Evolutionary conservation across 495 filamentous ascomycete genomes (phyloP), one percentile per base, ranked within the genome.

Genomic region (Trypethelium eluteriae): DNA sequence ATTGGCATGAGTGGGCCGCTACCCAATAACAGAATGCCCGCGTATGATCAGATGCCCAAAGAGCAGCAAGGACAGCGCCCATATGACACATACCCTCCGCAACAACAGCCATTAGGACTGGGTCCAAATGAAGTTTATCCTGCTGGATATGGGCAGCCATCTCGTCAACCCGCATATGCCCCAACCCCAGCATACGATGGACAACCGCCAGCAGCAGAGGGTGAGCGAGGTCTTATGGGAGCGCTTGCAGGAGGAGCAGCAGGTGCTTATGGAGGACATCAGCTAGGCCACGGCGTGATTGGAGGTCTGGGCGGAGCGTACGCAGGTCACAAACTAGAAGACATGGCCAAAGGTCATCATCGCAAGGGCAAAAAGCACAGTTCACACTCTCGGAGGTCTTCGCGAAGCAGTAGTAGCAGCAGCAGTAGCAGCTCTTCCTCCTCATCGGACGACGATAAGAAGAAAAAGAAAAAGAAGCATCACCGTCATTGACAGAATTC

Each of bases 171-270:
- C 56, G 65, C 16, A 38, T 39, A 56, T 57, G 25, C 46, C 12
- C 16, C 47, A 67, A 62, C 62, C n/a, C 49, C 34, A 38, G 65
- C 12, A 25, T 46, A 39, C 36, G 11, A 3, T 59, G 18, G 41
- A 2, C 50, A 64, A 25, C 32, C 4, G 16, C 53, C 39, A 39
- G 70, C 68, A 34, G 57, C 35, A n/a, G 75, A 75, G 62, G 74
- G 73, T 39, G 75, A 77, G n/a, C 74, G 75, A 53, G 74, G 74
- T n/a, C 50, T 78, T 18, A 69, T 76, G 69, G 76, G 76, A 44
- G 76, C 74, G 2, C 66, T 77, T 2, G 76, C 66, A 11, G 76
- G 76, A 32, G 76, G 74, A 39, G 75, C 73, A 7, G 76, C 76
- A 1, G 76, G 76, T 0, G 72, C 69, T 64, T 75, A 71, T 56